These are phyloP conservation scores for Byssothecium circinans DNA, from an alignment of 2,329 filamentous ascomycete genomes.

Conservation along the genomic window DNA sequence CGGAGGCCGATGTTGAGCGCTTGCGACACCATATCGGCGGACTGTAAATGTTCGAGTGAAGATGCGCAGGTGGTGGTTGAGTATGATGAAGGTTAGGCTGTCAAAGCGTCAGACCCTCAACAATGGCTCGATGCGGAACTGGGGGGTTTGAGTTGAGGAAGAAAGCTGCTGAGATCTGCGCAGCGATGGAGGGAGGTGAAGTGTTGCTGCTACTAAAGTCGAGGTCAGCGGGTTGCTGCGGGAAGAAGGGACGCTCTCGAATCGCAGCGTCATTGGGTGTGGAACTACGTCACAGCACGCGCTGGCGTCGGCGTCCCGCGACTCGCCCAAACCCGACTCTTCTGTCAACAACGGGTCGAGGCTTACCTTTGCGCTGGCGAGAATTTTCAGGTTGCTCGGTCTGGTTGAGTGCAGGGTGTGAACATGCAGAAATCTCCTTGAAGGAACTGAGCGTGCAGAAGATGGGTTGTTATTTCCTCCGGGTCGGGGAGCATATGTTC, in stretches of 20 bases:
- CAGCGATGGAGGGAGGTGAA: neutral
- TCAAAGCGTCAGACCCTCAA: constrained; percentile 16
- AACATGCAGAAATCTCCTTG: neutral
- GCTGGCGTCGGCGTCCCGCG: constrained; percentile 1
- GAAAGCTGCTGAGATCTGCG: no score
- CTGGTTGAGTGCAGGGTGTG: neutral
- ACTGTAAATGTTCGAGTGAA: constrained; percentile 1
- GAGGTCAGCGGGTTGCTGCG: constrained; percentile 23
- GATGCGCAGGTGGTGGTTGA: constrained; percentile 6
- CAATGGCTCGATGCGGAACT: neutral
- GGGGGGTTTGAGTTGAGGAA: neutral
- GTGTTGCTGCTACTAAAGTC: constrained; percentile 8
- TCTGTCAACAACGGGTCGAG: constrained; percentile 13
- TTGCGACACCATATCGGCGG: constrained; percentile 45
- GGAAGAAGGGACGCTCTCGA: constrained; percentile 3
- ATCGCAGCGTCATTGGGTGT: constrained; percentile 20
- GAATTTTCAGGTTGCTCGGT: neutral
- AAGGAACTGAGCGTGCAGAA: neutral
- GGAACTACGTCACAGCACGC: constrained; percentile 21
- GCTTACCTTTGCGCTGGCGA: constrained; percentile 12
- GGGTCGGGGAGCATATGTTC: neutral
- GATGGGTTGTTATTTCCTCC: constrained; percentile 1
- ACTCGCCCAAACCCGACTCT: no score
- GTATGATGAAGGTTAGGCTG: constrained; percentile 2
- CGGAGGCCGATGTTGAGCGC: constrained; percentile 46